These are phyloP conservation scores for Parietichytrium sp. DNA, from an alignment of 108 stramenopile species.

Conservation along the genomic window DNA sequence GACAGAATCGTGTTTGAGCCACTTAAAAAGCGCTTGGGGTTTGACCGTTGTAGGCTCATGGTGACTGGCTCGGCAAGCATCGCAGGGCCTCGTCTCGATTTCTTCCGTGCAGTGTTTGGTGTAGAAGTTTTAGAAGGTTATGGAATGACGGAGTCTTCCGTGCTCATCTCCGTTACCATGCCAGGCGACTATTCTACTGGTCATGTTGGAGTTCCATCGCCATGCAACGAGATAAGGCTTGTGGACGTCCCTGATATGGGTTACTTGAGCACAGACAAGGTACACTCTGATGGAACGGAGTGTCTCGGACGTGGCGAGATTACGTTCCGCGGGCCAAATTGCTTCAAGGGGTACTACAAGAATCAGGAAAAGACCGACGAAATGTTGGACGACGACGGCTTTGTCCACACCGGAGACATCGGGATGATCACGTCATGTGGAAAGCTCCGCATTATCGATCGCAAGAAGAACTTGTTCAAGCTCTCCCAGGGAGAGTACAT, in stretches of 20 bases:
- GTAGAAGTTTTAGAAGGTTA: slow-evolving; percentile 91
- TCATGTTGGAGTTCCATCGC: slow-evolving; percentile 86
- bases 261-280: slow-evolving; percentile 71
- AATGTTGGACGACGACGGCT: slow-evolving; percentile 85
- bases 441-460: slow-evolving; percentile 87
- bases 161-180: slow-evolving; percentile 67
- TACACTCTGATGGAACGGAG: slow-evolving; percentile 44
- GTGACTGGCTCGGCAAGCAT: slow-evolving; percentile 88
- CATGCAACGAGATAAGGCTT: slow-evolving; percentile 77
- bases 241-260: slow-evolving; percentile 93
- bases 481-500: slow-evolving; percentile 78
- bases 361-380: slow-evolving; percentile 84
- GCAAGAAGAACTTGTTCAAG: slow-evolving; percentile 98
- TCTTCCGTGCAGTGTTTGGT: slow-evolving; percentile 83
- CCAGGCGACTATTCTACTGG: slow-evolving; percentile 77
- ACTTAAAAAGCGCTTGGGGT: slow-evolving; percentile 80
- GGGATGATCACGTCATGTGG: slow-evolving; percentile 89
- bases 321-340: slow-evolving; percentile 84
- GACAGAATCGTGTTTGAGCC: slow-evolving; percentile 90
- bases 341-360: slow-evolving; percentile 96
- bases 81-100: slow-evolving; percentile 77
- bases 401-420: slow-evolving; percentile 94
- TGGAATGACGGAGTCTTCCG: slow-evolving; percentile 91
- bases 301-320: slow-evolving; percentile 89
- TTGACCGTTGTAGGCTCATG: slow-evolving; percentile 53